A percentile compares a stretch with the other conserved stretches of the same genome.
Conservation (phyloP, 441 rosid species). For the Rhodomyrtus psidioides region DNA sequence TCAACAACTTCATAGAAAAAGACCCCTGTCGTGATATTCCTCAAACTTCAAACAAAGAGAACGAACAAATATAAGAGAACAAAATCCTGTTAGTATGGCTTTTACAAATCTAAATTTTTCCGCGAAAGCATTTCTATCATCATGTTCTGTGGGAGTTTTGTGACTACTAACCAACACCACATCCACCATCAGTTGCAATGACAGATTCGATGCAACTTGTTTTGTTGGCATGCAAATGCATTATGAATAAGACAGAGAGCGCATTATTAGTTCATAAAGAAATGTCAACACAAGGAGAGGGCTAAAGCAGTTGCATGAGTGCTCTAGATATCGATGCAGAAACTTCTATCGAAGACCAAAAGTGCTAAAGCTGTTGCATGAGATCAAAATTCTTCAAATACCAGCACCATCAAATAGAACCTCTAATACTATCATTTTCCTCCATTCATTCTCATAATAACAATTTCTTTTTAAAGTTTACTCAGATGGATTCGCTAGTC, state of each 20-base stretch:
- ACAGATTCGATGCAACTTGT: not conserved
- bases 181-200: not conserved
- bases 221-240: not conserved
- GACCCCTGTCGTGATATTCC: not conserved
- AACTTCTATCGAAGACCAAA: not conserved
- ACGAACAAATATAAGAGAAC: not conserved
- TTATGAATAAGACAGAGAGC: not conserved
- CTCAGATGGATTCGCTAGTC: not conserved
- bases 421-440: not conserved
- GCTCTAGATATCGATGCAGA: not conserved
- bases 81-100: not conserved
- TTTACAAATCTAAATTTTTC: not conserved
- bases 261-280: not conserved
- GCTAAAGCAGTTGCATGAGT: not conserved
- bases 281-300: not conserved
- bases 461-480: not conserved
- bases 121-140: not conserved
- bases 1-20: not conserved
- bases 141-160: not conserved
- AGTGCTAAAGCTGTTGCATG: not conserved
- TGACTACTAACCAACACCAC: not conserved
- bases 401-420: not conserved
- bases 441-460: not conserved
- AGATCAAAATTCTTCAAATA: not conserved
- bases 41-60: not conserved